Conservation (phyloP, 768 basidiomycete species). For the Pleurotus citrinopileatus region DNA sequence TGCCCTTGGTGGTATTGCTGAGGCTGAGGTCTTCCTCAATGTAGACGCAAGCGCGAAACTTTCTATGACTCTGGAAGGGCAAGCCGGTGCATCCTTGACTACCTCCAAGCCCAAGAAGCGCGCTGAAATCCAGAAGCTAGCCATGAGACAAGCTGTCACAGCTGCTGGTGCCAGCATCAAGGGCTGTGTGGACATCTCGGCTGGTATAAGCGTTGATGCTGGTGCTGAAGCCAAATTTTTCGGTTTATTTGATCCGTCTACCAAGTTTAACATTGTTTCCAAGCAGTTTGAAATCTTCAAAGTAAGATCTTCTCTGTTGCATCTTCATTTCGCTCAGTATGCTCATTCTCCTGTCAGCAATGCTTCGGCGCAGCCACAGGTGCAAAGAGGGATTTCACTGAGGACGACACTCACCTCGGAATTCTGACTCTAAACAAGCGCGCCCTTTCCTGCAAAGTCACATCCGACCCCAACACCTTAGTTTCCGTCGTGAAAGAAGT, state of each 20-base stretch:
- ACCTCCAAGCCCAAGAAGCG: slow-evolving; percentile 6
- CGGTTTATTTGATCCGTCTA: slow-evolving; percentile 24
- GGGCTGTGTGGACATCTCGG: slow-evolving; percentile 31
- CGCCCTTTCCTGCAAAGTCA: not conserved
- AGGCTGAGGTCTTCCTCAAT: slow-evolving; percentile 16
- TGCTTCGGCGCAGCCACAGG: slow-evolving; percentile 1
- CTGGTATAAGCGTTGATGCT: slow-evolving; percentile 26
- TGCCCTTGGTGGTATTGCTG: slow-evolving; percentile 13
- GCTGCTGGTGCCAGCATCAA: slow-evolving; percentile 14
- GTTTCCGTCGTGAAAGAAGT: slow-evolving; percentile 2
- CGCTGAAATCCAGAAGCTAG: not conserved
- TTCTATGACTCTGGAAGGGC: slow-evolving; percentile 20
- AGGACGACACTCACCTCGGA: not conserved
- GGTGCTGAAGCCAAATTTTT: slow-evolving; percentile 31
- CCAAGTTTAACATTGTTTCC: slow-evolving; percentile 28
- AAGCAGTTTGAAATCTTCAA: slow-evolving; percentile 37
- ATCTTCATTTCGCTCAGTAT: not conserved
- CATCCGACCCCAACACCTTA: not conserved
- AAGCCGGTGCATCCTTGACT: slow-evolving; percentile 13
- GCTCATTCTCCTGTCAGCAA: not conserved
- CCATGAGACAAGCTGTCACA: not conserved
- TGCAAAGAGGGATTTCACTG: not conserved
- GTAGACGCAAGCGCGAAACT: slow-evolving; percentile 25
- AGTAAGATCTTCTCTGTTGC: slow-evolving; percentile 16
- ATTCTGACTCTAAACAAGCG: not conserved